Base-by-base conservation (phyloP, 1,284 basidiomycete genomes). In the Jaminaea rosea region DNA sequence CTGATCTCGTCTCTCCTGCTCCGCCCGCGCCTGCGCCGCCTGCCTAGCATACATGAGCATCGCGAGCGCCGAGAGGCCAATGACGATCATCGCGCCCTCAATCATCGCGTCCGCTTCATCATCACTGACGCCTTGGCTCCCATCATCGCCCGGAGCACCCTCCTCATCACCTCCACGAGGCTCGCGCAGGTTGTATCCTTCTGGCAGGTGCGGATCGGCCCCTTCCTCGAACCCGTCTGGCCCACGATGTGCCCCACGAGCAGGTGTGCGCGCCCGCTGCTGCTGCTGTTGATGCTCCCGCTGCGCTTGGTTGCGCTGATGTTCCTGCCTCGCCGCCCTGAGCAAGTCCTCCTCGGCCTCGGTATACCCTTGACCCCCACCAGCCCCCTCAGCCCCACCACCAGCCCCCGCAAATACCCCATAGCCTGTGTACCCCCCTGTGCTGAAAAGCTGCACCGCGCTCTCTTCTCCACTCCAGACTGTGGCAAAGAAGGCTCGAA, bases 401-500 rank as follows among this genome's bases (percentile, higher is more conserved):
- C 44, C 44, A 19, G 24, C 44, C 26, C 44, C 44, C 10, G 44
- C 44, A 17, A 8, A 8, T 8, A 8, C 36, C 7, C 11, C 36
- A 7, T 17, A 8, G 19, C 13, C 44, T 2, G 65, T 69, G 26
- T 59, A 65, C 11, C 54, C 54, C 31, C 44, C 34, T 10, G 56
- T 59, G 3, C 55, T 62, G 1, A 66, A 58, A 4, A 67, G 55
- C 37, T 58, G 59, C 31, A 69, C 52, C 7, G 65, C 65, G n/a
- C 56, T 56, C 17, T 55, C 62, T 41, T 59, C 51, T 13, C 48
- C 42, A 13, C 44, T 15, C 21, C 39, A 57, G 10, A 66, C 23
- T 6, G 68, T 62, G 7, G 63, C 83, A 84, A 87, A 92, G 17
- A 88, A 68, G 54, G 87, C 89, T n/a, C 84, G 82, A 2, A 83